Evolutionary conservation across 1,139 yeast species (phyloP), one percentile per base, ranked within the genome.

Genomic region (Hanseniaspora uvarum): DNA sequence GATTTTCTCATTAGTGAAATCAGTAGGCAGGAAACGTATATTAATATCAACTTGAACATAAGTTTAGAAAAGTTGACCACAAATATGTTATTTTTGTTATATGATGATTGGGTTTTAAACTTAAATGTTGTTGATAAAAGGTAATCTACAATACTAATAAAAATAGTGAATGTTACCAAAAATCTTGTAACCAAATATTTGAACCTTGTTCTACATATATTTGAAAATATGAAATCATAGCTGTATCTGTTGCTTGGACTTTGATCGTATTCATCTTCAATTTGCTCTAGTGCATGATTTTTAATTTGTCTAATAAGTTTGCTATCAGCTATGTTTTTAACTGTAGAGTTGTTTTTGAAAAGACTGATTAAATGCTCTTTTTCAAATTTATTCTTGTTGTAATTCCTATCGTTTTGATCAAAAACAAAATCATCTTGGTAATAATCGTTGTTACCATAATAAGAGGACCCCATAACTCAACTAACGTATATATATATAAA

Each of bases 1-100:
- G 70, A 67, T 54, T 75, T 74, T 58, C 86, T 72, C 8, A 78
- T 67, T 50, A 74, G 69, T 49, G 77, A 73, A 46, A 82, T 65
- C 12, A 77, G 56, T 43, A 71, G 64, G 41, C 73, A 66, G 0
- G 73, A 71, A 7, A 62, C 33, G 62, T 72, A 72, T 8, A 72
- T 43, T 5, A 65, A 21, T 1, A 65, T n/a, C 16, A 63, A 56
- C 50, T 68, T 70, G 6, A 68, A 55, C 3, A 70, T 67, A 43
- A 68, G 59, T n/a, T 28, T 43, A 2, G 39, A 37, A 1, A 30
- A 5, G 19, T n/a, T 39, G 7, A 43, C 6, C 4, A 50, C 14
- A 21, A 44, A 37, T 8, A 14, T 7, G 4, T 34, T 19, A 12
- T 19, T 44, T 7, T 38, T 19, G 8, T 14, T 33, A 3, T 18